Conservation (phyloP, 2,329 filamentous ascomycete genomes). For the Cytospora schulzeri region DNA sequence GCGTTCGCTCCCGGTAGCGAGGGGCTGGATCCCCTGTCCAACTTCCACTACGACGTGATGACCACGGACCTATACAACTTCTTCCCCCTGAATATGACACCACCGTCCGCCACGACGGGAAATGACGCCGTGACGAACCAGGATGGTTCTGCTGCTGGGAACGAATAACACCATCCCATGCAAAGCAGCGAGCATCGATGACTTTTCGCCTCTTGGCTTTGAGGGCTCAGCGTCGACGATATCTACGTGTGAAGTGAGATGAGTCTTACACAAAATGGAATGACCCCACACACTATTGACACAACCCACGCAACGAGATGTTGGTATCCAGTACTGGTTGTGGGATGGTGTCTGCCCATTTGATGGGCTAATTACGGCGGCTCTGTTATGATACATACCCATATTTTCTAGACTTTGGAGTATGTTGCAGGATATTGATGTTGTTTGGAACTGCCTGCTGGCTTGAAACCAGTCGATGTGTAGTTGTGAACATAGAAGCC, state of each 20-base stretch:
- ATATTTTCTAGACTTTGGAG: not conserved
- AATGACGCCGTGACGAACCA: not conserved
- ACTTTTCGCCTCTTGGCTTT: too few relatives aligned
- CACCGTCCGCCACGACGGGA: conserved; percentile 18
- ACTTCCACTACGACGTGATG: conserved; percentile 33
- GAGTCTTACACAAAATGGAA: not conserved
- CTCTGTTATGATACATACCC: not conserved
- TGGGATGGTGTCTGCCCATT: too few relatives aligned
- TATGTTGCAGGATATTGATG: not conserved
- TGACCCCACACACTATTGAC: not conserved
- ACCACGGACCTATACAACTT: conserved; percentile 37
- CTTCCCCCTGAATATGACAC: conserved; percentile 31
- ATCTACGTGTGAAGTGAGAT: too few relatives aligned
- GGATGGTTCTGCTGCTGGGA: not conserved
- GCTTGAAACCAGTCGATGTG: too few relatives aligned
- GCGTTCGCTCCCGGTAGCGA: conserved; percentile 9
- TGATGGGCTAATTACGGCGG: not conserved
- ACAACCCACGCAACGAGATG: not conserved
- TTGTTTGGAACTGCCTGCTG: not conserved
- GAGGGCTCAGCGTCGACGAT: too few relatives aligned
- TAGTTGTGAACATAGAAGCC: too few relatives aligned
- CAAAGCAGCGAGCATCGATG: not conserved
- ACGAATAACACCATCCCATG: not conserved
- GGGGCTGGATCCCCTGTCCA: conserved; percentile 22
- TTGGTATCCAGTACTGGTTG: too few relatives aligned